Conservation (phyloP, 345 rosid species). For the Pistacia integerrima region DNA sequence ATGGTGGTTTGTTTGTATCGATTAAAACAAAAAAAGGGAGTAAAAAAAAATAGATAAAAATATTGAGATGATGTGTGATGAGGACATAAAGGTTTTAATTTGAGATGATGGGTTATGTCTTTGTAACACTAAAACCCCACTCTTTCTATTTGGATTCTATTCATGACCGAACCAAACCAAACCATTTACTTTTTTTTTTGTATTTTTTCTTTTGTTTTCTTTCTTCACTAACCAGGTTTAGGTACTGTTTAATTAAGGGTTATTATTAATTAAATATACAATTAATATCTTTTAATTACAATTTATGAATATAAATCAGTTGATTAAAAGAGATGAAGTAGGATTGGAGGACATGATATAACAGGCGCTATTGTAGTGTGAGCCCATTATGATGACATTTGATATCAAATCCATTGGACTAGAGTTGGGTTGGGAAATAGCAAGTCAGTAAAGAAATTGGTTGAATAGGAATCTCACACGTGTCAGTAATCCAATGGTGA, state of each 20-base stretch:
- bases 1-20: conserved; percentile 27
- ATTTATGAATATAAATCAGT: no score
- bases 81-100: conserved; percentile 48
- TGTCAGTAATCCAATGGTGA: not conserved
- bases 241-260: no score
- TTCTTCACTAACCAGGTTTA: not conserved
- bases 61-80: conserved; percentile 38
- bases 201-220: not conserved
- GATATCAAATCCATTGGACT: not conserved
- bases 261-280: no score
- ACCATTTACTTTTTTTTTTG: no score
- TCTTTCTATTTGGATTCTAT: conserved; percentile 28
- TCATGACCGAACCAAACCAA: not conserved
- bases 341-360: not conserved
- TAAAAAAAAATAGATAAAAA: no score
- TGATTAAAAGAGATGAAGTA: no score
- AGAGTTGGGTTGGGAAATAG: no score
- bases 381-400: not conserved
- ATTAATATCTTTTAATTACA: no score
- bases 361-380: not conserved
- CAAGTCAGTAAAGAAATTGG: not conserved
- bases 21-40: conserved; percentile 12
- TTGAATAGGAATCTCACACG: not conserved
- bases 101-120: conserved; percentile 29
- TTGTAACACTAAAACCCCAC: conserved; percentile 40